Conservation (phyloP, 148 eudicot species). For the Rhododendron williamsianum region DNA sequence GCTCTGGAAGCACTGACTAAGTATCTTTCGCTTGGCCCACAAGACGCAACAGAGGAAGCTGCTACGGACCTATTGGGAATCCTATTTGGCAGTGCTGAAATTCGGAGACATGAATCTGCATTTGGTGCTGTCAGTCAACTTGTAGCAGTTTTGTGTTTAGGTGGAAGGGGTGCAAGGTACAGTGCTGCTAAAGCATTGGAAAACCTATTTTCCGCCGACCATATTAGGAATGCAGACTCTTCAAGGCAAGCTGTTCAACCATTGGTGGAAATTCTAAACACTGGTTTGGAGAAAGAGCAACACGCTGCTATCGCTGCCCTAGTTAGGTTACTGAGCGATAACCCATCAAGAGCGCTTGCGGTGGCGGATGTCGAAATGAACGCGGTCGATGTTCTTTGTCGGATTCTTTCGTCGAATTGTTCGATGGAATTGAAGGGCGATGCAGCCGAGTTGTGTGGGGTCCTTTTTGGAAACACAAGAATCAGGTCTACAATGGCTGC, state of each 20-base stretch:
- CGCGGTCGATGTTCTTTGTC: constrained; percentile 93
- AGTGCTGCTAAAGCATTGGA: constrained; percentile 97
- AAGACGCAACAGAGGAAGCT: constrained; percentile 95
- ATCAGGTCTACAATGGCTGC: constrained; percentile 87
- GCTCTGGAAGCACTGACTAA: constrained; percentile 93
- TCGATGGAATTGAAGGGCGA: constrained; percentile 92
- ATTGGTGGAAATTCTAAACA: constrained; percentile 76
- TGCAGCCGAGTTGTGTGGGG: constrained; percentile 87
- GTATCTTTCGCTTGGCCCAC: constrained; percentile 90
- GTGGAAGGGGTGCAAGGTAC: constrained; percentile 96
- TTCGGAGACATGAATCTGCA: constrained; percentile 93
- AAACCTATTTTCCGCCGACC: constrained; percentile 88
- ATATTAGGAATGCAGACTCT: constrained; percentile 85
- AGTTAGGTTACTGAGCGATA: constrained; percentile 72
- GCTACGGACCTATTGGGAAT: constrained; percentile 88
- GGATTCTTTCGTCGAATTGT: constrained; percentile 72
- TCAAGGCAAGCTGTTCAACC: constrained; percentile 97
- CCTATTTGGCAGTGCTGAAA: constrained; percentile 73
- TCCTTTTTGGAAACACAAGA: constrained; percentile 82
- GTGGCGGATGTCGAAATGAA: constrained; percentile 91
- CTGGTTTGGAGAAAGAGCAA: constrained; percentile 92
- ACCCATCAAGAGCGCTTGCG: constrained; percentile 83
- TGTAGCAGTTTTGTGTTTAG: constrained; percentile 88
- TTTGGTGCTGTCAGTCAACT: constrained; percentile 90
- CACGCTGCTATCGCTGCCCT: constrained; percentile 98